Conservation (phyloP, 768 basidiomycete genomes). For the Tricholoma furcatifolium region DNA sequence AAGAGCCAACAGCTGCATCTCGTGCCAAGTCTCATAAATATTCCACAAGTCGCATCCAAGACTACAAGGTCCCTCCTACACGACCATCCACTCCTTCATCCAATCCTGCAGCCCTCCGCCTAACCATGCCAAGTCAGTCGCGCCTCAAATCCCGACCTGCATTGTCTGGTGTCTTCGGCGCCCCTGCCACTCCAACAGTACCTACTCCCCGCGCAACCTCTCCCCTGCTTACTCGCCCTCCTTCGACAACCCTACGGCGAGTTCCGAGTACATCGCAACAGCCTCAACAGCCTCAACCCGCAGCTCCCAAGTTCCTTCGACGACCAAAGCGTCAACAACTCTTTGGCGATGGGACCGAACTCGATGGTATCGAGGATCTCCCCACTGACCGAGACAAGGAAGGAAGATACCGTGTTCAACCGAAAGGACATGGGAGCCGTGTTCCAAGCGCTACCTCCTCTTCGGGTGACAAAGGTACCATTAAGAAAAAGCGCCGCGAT, state of each 20-base stretch:
- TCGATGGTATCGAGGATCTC: slow-evolving; percentile 87
- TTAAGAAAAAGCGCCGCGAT: slow-evolving; percentile 57
- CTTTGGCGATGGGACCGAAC: slow-evolving; percentile 87
- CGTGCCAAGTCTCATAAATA: slow-evolving; percentile 70
- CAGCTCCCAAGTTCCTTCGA: slow-evolving; percentile 65
- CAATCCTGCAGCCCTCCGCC: slow-evolving; percentile 71
- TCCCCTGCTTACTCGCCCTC: slow-evolving; percentile 38
- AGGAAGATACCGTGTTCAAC: slow-evolving; percentile 69
- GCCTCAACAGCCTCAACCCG: slow-evolving; percentile 23
- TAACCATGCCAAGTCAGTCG: slow-evolving; percentile 86
- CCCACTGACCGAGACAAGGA: slow-evolving; percentile 85
- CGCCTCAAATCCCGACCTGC: slow-evolving; percentile 74
- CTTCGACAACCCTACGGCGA: slow-evolving; percentile 28
- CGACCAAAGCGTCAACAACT: slow-evolving; percentile 74
- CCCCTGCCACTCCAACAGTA: slow-evolving; percentile 34
- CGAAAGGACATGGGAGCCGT: slow-evolving; percentile 66
- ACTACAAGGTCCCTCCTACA: slow-evolving; percentile 72
- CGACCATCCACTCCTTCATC: slow-evolving; percentile 80
- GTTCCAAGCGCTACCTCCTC: slow-evolving; percentile 54
- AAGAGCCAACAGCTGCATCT: slow-evolving; percentile 79
- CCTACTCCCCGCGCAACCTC: slow-evolving; percentile 50
- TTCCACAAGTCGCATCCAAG: slow-evolving; percentile 64
- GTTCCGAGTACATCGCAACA: slow-evolving; percentile 30
- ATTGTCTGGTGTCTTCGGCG: slow-evolving; percentile 73
- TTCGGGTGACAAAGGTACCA: slow-evolving; percentile 49